These are phyloP conservation scores for Theileria luwenshuni DNA, from an alignment of 169 alveolate genomes.

Conservation along the genomic window DNA sequence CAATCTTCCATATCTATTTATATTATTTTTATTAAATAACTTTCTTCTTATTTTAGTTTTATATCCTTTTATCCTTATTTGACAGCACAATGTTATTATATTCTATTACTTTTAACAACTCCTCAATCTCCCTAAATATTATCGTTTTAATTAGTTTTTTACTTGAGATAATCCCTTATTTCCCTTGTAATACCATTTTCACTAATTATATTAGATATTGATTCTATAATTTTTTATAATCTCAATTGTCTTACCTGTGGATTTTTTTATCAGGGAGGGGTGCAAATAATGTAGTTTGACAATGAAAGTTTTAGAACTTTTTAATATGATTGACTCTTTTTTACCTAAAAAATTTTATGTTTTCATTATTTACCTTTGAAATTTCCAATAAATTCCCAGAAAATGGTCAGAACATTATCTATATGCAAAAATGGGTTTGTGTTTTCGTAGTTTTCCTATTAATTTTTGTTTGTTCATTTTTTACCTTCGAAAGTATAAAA, in stretches of 20 bases:
- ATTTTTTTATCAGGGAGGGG: constrained; percentile 1
- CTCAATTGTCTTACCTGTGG: constrained; percentile 11
- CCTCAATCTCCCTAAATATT: constrained; percentile 9
- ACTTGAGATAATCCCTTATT: neutral
- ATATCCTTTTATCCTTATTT: constrained; percentile 1
- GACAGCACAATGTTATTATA: neutral
- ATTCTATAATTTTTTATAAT: neutral
- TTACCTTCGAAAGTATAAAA: constrained; percentile 10
- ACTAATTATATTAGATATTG: constrained; percentile 8
- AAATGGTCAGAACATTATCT: constrained; percentile 1
- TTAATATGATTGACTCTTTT: constrained; percentile 3
- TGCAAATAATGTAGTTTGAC: constrained; percentile 25
- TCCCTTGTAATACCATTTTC: constrained; percentile 10
- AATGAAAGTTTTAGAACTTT: neutral
- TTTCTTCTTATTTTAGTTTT: too few species aligned
- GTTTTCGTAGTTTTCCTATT: constrained; percentile 6
- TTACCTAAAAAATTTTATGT: neutral
- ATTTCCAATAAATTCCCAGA: constrained; percentile 2
- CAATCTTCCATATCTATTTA: too few species aligned
- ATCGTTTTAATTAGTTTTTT: neutral
- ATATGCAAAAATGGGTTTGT: neutral
- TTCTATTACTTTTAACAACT: constrained; percentile 13
- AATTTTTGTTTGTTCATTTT: neutral
- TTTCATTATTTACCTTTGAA: neutral
- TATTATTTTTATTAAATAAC: too few species aligned